These are phyloP conservation scores for Saccharomycopsis capsularis DNA, from an alignment of 805 yeast genomes.

Conservation along the genomic window DNA sequence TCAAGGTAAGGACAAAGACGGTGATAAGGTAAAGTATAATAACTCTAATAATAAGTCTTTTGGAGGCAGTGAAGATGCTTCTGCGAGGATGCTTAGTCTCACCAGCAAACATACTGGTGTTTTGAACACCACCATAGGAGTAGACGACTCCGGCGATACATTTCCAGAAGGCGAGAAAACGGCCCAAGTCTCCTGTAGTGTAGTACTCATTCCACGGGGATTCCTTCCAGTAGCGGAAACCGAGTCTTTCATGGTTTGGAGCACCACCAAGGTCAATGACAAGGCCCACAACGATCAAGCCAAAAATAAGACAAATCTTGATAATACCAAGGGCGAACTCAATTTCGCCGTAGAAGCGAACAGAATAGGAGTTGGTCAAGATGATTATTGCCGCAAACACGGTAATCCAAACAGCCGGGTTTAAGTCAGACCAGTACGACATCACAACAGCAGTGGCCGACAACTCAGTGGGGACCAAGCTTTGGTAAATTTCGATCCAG, in stretches of 20 bases:
- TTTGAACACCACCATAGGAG: slow-evolving; percentile 37
- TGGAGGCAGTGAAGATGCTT: slow-evolving; percentile 56
- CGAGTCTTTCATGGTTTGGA: slow-evolving; percentile 43
- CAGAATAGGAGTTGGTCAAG: slow-evolving; percentile 44
- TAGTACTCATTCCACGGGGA: slow-evolving; percentile 28
- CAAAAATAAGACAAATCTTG: slow-evolving; percentile 39
- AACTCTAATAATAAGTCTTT: slow-evolving; percentile 54
- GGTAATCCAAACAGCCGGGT: slow-evolving; percentile 55
- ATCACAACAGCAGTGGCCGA: slow-evolving; percentile 59
- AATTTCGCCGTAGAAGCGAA: slow-evolving; percentile 39
- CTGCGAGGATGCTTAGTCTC: slow-evolving; percentile 54
- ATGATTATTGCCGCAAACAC: slow-evolving; percentile 44
- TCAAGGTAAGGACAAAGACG: slow-evolving; percentile 50
- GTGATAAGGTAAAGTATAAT: slow-evolving; percentile 53
- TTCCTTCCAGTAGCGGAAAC: slow-evolving; percentile 59
- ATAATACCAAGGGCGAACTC: slow-evolving; percentile 36
- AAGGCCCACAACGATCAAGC: slow-evolving; percentile 39
- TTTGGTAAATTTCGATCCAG: background rate
- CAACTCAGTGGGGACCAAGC: slow-evolving; percentile 45
- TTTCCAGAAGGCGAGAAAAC: slow-evolving; percentile 59
- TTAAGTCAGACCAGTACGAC: slow-evolving; percentile 50
- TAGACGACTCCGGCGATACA: slow-evolving; percentile 59
- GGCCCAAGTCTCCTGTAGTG: slow-evolving; percentile 52
- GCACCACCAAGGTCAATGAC: slow-evolving; percentile 43
- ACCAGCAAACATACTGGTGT: slow-evolving; percentile 32